Conservation (phyloP, 352 stramenopile species). For the Thalassiosira ordinaria region DNA sequence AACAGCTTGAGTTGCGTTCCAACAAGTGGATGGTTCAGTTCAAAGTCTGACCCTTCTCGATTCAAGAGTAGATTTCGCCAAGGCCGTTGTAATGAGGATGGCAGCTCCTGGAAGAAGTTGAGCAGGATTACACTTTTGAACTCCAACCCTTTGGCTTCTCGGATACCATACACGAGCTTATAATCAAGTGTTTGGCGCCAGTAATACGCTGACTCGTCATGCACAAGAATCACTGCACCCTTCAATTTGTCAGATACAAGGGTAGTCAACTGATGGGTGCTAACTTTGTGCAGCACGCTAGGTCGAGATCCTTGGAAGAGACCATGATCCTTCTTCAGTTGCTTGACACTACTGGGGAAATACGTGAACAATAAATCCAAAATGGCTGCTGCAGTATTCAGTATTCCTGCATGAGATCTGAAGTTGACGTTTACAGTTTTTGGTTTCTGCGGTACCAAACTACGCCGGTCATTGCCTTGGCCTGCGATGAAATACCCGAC, state of each 20-base stretch:
- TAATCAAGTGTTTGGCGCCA: slow-evolving; percentile 42
- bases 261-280: slow-evolving; percentile 32
- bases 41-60: slow-evolving; percentile 37
- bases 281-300: slow-evolving; percentile 56
- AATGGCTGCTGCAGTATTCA: no score
- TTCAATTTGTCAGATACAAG: slow-evolving; percentile 55
- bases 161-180: slow-evolving; percentile 60
- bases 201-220: slow-evolving; percentile 45
- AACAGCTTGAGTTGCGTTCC: slow-evolving; percentile 74
- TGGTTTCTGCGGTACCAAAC: slow-evolving; percentile 63
- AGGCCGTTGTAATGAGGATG: slow-evolving; percentile 48
- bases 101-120: slow-evolving; percentile 69
- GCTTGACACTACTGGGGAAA: no score
- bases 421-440: slow-evolving; percentile 66
- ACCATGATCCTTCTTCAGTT: slow-evolving; percentile 59
- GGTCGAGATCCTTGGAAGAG: slow-evolving; percentile 65
- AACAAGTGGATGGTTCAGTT: slow-evolving; percentile 53
- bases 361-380: no score
- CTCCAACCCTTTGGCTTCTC: slow-evolving; percentile 74
- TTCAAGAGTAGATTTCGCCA: slow-evolving; percentile 64
- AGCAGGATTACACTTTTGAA: slow-evolving; percentile 75
- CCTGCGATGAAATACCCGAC: slow-evolving; percentile 58
- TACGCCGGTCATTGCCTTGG: slow-evolving; percentile 29
- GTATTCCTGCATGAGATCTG: no score
- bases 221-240: slow-evolving; percentile 56